Evolutionary conservation across 331 rosid genomes (phyloP).

Genomic region (Cydonia oblonga): DNA sequence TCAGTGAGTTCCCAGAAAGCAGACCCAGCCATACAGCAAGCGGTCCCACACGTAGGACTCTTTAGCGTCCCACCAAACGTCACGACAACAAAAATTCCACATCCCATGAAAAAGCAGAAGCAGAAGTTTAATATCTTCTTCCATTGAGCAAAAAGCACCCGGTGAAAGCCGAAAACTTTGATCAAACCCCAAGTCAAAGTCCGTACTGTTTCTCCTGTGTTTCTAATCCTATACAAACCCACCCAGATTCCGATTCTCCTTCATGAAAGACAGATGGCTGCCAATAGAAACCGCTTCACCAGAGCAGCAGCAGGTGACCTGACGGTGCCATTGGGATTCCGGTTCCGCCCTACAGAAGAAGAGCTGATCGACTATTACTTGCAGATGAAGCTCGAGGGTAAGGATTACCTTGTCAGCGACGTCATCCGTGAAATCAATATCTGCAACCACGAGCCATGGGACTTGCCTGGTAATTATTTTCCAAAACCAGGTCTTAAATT

Average conservation of each 20-base stretch:
- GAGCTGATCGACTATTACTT: slow-evolving; percentile 43
- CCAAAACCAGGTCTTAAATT: neutral
- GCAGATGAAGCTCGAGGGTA: slow-evolving; percentile 21
- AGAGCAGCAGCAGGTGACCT: neutral
- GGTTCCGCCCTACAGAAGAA: slow-evolving; percentile 61
- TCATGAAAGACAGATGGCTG: neutral
- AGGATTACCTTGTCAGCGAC: neutral
- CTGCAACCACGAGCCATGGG: slow-evolving; percentile 40
- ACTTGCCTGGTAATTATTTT: slow-evolving; percentile 32
- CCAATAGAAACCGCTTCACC: neutral
- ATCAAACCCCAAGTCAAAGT: neutral
- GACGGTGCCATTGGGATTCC: slow-evolving; percentile 8
- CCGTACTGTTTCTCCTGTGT: neutral
- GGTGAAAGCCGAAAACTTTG: neutral
- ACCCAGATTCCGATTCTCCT: neutral
- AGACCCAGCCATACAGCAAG: neutral
- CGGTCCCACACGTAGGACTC: neutral
- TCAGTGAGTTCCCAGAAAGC: neutral
- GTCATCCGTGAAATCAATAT: slow-evolving; percentile 36
- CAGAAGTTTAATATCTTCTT: neutral
- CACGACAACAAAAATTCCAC: neutral
- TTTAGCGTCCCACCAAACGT: neutral
- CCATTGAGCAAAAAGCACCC: neutral
- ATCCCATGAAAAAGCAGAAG: neutral
- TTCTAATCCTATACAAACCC: too few species aligned